Percentiles rank a stretch among this genome's conserved stretches.
Conservation (phyloP, 2,329 filamentous ascomycete species). For the Fonsecaea pedrosoi region DNA sequence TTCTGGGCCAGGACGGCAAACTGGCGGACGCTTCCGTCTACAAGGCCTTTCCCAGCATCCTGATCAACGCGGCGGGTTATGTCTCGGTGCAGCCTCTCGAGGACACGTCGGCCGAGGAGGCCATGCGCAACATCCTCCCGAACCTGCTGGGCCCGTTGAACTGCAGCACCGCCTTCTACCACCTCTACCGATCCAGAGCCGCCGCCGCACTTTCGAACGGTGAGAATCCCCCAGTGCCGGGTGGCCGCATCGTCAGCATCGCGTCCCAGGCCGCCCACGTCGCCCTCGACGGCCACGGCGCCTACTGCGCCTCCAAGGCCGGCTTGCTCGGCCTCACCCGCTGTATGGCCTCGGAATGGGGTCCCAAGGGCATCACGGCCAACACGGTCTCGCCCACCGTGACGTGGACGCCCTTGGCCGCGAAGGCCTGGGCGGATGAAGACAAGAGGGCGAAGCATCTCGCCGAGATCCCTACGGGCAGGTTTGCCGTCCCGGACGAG, state of each 20-base stretch:
- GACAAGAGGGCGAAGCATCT: conserved; percentile 47
- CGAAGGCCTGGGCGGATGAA: conserved; percentile 51
- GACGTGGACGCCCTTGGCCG: conserved; percentile 55
- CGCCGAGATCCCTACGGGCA: conserved; percentile 49
- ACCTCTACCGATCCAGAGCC: conserved; percentile 45
- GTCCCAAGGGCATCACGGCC: conserved; percentile 52
- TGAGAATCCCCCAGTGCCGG: conserved; percentile 44
- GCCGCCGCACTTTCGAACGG: background rate
- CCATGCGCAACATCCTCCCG: conserved; percentile 51
- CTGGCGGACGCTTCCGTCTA: conserved; percentile 47
- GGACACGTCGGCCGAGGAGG: conserved; percentile 52
- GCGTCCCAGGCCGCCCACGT: conserved; percentile 57
- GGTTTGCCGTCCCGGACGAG: conserved; percentile 50
- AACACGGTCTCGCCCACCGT: conserved; percentile 57
- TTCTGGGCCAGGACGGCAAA: conserved; percentile 44
- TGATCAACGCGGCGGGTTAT: conserved; percentile 55
- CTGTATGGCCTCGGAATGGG: conserved; percentile 58
- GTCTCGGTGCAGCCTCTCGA: conserved; percentile 55
- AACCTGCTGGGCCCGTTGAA: conserved; percentile 56
- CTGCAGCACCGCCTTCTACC: conserved; percentile 55
- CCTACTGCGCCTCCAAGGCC: conserved; percentile 58
- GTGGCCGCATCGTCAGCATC: conserved; percentile 53
- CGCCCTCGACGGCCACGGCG: conserved; percentile 54
- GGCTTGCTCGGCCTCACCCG: conserved; percentile 54
- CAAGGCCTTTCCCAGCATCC: conserved; percentile 48